Percentiles rank a stretch among this genome's conserved stretches.
phyloP scores from a whole-genome alignment of 768 basidiomycete species.

The Trametes punicea region DNA sequence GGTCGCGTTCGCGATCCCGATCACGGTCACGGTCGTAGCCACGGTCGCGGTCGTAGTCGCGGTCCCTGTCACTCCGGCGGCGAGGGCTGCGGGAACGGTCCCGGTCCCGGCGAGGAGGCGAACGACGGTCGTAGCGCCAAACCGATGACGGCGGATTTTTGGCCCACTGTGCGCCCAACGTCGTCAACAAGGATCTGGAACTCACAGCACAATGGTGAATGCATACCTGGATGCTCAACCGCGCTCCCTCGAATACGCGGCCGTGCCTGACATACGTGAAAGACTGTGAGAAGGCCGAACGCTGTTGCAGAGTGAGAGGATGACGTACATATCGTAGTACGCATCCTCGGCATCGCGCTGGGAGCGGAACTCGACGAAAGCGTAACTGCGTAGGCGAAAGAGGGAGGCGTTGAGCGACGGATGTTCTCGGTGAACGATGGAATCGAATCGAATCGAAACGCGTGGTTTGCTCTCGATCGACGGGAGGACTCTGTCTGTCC shows the following conservation, averaged over 20 bases:
- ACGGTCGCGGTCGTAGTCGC: constrained; percentile 27
- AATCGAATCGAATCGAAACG: constrained; percentile 16
- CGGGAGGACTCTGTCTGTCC: not conserved
- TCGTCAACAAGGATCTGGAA: not conserved
- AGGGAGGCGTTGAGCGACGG: constrained; percentile 57
- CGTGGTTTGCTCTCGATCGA: constrained; percentile 18
- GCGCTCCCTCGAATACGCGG: constrained; percentile 66
- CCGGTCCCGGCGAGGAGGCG: constrained; percentile 39
- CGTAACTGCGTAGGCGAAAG: constrained; percentile 62
- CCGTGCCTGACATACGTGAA: constrained; percentile 72
- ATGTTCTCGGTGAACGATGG: constrained; percentile 31
- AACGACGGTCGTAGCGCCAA: constrained; percentile 70
- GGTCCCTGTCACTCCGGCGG: constrained; percentile 38
- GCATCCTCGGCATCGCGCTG: constrained; percentile 79
- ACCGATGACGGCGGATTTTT: constrained; percentile 81
- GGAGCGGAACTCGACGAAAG: constrained; percentile 81
- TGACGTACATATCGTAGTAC: constrained; percentile 72
- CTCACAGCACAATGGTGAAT: not conserved
- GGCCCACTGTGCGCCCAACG: constrained; percentile 52
- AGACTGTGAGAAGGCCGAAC: not conserved
- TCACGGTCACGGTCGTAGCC: constrained; percentile 21
- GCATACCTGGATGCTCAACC: constrained; percentile 70
- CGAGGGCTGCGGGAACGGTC: constrained; percentile 56
- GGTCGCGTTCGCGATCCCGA: constrained; percentile 33
- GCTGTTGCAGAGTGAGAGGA: constrained; percentile 2